These are phyloP conservation scores for Agaricus blazei DNA, from an alignment of 768 basidiomycete species.

Conservation along the genomic window DNA sequence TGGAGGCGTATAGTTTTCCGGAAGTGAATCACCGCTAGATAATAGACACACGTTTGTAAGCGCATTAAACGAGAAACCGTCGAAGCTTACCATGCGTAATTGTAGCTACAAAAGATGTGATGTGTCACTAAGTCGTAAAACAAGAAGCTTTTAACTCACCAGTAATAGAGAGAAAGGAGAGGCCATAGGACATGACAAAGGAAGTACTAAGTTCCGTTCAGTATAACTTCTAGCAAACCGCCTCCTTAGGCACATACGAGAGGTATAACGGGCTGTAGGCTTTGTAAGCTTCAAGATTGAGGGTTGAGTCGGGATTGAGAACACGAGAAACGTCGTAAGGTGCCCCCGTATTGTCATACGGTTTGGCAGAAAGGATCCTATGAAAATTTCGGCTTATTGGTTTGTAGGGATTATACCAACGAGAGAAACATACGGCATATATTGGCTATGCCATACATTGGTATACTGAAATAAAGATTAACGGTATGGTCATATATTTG, in stretches of 20 bases:
- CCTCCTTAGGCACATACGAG: conserved; percentile 26
- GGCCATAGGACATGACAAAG: conserved; percentile 52
- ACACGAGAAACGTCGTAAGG: conserved; percentile 40
- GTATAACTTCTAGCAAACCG: not conserved
- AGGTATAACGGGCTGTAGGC: conserved; percentile 44
- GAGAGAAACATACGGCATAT: conserved; percentile 43
- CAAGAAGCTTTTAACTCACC: conserved; percentile 20
- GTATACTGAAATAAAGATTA: conserved; percentile 29
- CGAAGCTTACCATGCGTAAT: conserved; percentile 34
- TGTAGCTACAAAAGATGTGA: conserved; percentile 27
- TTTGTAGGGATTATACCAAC: not conserved
- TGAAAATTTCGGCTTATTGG: too few relatives aligned
- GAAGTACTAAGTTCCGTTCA: conserved; percentile 33
- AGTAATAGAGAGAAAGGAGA: conserved; percentile 62
- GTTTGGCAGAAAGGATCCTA: conserved; percentile 40
- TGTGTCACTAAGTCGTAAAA: not conserved
- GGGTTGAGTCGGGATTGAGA: conserved; percentile 30
- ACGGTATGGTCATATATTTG: not conserved
- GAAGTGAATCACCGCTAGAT: conserved; percentile 44
- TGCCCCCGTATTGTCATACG: conserved; percentile 57
- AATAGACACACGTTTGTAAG: not conserved
- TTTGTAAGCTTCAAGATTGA: conserved; percentile 41
- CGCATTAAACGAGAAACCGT: not conserved
- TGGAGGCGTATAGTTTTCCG: conserved; percentile 52
- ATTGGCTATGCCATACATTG: conserved; percentile 55